Evolutionary conservation across 2,329 filamentous ascomycete genomes (phyloP), one percentile per base, ranked within the genome.

Genomic region (Aspergillus thermomutatus): DNA sequence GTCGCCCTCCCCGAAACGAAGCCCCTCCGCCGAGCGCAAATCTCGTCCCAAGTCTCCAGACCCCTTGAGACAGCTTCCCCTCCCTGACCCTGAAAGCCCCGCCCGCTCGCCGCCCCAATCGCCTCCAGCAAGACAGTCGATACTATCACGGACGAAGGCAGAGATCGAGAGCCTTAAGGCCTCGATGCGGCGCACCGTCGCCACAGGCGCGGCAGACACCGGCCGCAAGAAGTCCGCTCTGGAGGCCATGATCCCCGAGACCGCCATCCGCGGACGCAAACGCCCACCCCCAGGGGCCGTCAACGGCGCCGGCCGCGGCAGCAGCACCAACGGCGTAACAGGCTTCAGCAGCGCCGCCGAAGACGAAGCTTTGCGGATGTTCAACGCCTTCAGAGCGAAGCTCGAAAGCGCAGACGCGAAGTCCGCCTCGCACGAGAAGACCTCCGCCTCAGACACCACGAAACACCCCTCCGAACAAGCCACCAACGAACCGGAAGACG

Each of bases 321-420:
- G 60, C 49, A 59, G 89, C 54, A 81, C 84, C 52, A 82, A 83
- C 14, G 86, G 83, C 1, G 83, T 79, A 69, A 80, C 71, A 49
- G 83, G 77, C 7, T 71, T 77, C 6, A 77, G 79, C 46, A 77
- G 81, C 21, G 77, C 72, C 6, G 83, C 72, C 14, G 89, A 91
- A 60, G 79, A 83, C 57, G 83, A 84, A 52, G 81, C 88, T 0
- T 70, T 96, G 17, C 83, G 87, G 54, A 78, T 92, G 45, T 82
- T 97, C 56, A 87, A 88, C 57, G 87, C 86, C 0, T 99, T 97
- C 76, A 89, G 88, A 67, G 83, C 86, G 3, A 91, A 89, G 61
- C 81, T 99, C 4, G 89, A 89, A 47, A 69, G 69, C 10, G 66
- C 69, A 34, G 60, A 73, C 34, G 56, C 60, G 4, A 70, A 69